A percentile compares a stretch with the other conserved stretches of the same genome.
phyloP scores from a whole-genome alignment of 2,329 filamentous ascomycete species.

The Ophiosphaerella korrae region DNA sequence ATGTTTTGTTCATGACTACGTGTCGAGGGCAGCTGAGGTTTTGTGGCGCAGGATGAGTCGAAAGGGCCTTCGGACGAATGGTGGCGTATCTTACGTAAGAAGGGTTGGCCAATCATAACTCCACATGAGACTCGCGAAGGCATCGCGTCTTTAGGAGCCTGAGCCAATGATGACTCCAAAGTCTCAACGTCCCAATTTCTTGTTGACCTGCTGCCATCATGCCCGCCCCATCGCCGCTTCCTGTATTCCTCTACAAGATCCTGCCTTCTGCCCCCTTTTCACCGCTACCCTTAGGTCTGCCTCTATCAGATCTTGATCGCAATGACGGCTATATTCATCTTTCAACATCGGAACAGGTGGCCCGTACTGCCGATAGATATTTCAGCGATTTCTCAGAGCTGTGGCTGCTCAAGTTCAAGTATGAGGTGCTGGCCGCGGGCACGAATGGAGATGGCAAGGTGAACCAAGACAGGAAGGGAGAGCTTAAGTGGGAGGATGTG shows the following conservation, averaged over 20 bases:
- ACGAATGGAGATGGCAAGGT: conserved; percentile 33
- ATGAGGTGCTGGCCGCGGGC: conserved; percentile 47
- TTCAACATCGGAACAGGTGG: conserved; percentile 59
- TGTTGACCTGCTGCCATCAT: conserved; percentile 18
- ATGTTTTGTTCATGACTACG: not conserved
- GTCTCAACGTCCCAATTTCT: not conserved
- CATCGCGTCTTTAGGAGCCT: too few relatives aligned
- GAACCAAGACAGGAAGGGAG: conserved; percentile 27
- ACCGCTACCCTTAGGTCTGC: conserved; percentile 60
- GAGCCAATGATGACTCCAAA: not conserved
- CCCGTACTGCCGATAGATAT: conserved; percentile 42
- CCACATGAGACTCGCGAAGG: not conserved
- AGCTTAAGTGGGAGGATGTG: conserved; percentile 61
- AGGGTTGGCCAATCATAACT: conserved; percentile 10
- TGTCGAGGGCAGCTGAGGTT: not conserved
- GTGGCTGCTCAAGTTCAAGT: conserved; percentile 61
- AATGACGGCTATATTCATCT: conserved; percentile 68
- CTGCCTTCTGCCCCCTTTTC: conserved; percentile 58
- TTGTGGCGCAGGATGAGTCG: conserved; percentile 2
- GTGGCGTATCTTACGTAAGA: conserved; percentile 20
- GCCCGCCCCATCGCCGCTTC: conserved; percentile 40
- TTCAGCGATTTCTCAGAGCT: conserved; percentile 46
- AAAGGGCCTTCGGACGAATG: not conserved
- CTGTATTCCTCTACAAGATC: conserved; percentile 63
- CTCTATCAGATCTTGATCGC: conserved; percentile 64